Base-by-base conservation (phyloP, 2,329 filamentous ascomycete species). In the Colletotrichum tabaci region DNA sequence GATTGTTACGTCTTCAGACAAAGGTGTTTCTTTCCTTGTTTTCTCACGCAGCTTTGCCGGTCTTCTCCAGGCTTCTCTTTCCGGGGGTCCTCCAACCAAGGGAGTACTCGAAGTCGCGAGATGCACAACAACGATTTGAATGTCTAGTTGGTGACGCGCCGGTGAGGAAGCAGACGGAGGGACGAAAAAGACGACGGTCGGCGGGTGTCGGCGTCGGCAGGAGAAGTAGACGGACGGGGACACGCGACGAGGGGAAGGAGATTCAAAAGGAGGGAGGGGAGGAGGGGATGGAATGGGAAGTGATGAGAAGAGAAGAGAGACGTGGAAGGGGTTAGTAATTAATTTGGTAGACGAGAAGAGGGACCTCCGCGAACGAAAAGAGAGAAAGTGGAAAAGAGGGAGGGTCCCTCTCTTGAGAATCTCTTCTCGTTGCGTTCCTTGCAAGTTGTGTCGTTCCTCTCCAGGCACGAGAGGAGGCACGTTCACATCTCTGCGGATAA, bases 201-300 rank as follows among this genome's bases (percentile, higher is more conserved):
- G 60, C 68, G 64, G 57, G 61, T 62, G 58, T 71, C 67, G 67
- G 56, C 67, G 67, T 70, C 67, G 61, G 56, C 47, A 60, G 35
- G 46, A 40, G 60, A 62, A 62, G 47, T 46, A 61, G 60, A 47
- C 44, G 46, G 35, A 38, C 35, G 35, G 35, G 46, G 18, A 60
- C 56, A 62, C 68, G 65, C 68, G 72, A 69, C 47, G 62, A 63
- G 23, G 46, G 66, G 46, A 50, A 40, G 58, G 42, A 30, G 58
- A 38, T 38, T 38, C 35, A 38, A 38, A 38, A 38, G 35, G 52
- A 69, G 61, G 30, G 55, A 49, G 46, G 30, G 69, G 69, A 69
- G 56, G 12, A 55, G 49, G 60, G 47, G 35, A 49, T 38, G 35
- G n/a, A n/a, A 40, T 38, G 52, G 47, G 23, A 62, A 38, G 58